These are phyloP conservation scores for Crataegus laevigata DNA, from an alignment of 306 rosid species.

Conservation along the genomic window DNA sequence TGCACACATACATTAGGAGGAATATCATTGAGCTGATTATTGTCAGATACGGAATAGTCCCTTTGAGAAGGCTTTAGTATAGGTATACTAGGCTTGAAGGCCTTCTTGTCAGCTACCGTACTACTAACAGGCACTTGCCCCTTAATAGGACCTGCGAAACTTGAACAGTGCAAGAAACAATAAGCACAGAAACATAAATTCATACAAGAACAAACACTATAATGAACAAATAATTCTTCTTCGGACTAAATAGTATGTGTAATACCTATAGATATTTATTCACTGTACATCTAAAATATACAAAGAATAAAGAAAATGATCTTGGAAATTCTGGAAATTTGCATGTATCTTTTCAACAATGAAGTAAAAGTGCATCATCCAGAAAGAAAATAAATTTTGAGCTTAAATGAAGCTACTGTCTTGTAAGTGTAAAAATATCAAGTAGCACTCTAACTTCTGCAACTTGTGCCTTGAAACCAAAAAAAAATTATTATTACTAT, in stretches of 20 bases:
- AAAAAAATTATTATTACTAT: not conserved
- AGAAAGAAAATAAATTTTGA: not conserved
- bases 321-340: not conserved
- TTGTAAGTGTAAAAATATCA: not conserved
- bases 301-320: not conserved
- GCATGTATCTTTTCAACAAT: not conserved
- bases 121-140: constrained; percentile 58
- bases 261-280: not conserved
- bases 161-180: constrained; percentile 93
- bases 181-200: constrained; percentile 59
- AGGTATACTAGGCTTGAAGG: constrained; percentile 38
- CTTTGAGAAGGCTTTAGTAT: constrained; percentile 41
- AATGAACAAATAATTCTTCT: constrained; percentile 4
- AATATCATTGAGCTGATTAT: constrained; percentile 33
- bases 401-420: not conserved
- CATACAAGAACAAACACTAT: constrained; percentile 17
- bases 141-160: constrained; percentile 97
- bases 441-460: not conserved
- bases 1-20: constrained; percentile 46
- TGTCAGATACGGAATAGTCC: constrained; percentile 41
- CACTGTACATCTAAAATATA: not conserved
- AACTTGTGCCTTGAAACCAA: not conserved
- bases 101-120: constrained; percentile 56
- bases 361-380: not conserved
- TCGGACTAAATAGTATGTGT: not conserved